Conservation (phyloP, 192 early-diverging fungal species). For the Glomus cerebriforme region DNA sequence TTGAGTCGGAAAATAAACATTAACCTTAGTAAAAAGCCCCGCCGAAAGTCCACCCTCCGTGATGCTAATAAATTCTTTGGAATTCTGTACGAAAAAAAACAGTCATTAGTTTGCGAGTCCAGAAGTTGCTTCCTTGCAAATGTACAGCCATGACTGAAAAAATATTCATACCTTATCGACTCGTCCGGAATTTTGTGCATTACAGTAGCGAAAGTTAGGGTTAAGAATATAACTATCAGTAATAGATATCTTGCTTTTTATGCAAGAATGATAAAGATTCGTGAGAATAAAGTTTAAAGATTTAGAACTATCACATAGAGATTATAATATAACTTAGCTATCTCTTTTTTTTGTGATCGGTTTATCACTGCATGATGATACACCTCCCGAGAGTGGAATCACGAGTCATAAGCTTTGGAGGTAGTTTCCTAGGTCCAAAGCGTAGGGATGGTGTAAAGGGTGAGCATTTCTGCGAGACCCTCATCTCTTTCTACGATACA, state of each 20-base stretch:
- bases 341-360: constrained; percentile 23
- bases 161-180: constrained; percentile 17
- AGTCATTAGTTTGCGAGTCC: constrained; percentile 14
- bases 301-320: constrained; percentile 10
- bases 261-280: constrained; percentile 18
- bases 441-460: constrained; percentile 17
- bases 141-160: constrained; percentile 9
- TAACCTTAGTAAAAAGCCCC: not conserved
- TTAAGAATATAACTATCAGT: constrained; percentile 16
- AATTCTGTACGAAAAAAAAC: constrained; percentile 3
- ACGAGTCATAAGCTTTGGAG: constrained; percentile 28
- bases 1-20: no score
- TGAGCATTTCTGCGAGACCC: constrained; percentile 22
- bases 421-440: constrained; percentile 24
- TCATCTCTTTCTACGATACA: constrained; percentile 18
- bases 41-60: not conserved
- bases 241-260: constrained; percentile 16
- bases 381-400: constrained; percentile 21
- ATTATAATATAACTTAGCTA: constrained; percentile 24
- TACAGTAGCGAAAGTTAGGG: constrained; percentile 13
- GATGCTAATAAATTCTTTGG: not conserved
- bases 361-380: constrained; percentile 31
- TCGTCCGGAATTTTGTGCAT: constrained; percentile 17
- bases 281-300: constrained; percentile 16
- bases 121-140: not conserved